Evolutionary conservation across 1,139 yeast genomes (phyloP), one percentile per base, ranked within the genome.

Genomic region (Scheffersomyces titani): DNA sequence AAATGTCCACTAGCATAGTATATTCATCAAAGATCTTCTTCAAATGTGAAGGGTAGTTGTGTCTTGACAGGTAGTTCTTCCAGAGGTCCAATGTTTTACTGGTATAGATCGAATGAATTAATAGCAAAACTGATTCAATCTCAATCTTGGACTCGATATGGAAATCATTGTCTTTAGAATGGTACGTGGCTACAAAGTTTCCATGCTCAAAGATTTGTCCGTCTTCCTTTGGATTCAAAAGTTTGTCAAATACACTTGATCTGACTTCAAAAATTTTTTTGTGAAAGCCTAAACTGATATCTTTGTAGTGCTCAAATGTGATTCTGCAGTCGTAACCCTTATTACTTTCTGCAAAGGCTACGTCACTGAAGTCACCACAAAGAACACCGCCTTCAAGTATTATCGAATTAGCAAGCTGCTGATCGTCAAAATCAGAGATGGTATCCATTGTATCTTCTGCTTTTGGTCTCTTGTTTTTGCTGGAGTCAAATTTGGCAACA

Each of bases 91-190:
- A 51, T 1, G 68, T 64, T 30, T 60, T 59, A 49, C 75, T 73
- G 2, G 80, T 70, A 59, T 79, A 80, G 2, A 77, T 57, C 54
- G 68, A 72, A 61, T 77, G 76, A 1, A 76, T 63, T 9, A 77
- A 68, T 5, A 78, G 65, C 24, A 76, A 60, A 1, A 77, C 57
- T 0, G 82, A 64, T 49, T 68, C 66, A 5, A 69, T 52, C 48
- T 72, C 66, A 1, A 76, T 57, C 1, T 62, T 57, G 5, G 66
- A 57, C 2, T 60, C 52, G 57, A 75, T 63, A 3, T 51, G 36
- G 24, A 75, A 49, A 2, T 55, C 57, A 9, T 49, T 57, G 0
- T 44, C 36, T 1, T 58, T 50, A n/a, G 61, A 60, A 19, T 65
- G 58, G 55, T 64, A 72, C n/a, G 52, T 53, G 0, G 76, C 79